A percentile compares a stretch with the other conserved stretches of the same genome.
Evolutionary conservation across 352 stramenopile species (phyloP).

Genomic region (Phytophthora macrochlamydospora): DNA sequence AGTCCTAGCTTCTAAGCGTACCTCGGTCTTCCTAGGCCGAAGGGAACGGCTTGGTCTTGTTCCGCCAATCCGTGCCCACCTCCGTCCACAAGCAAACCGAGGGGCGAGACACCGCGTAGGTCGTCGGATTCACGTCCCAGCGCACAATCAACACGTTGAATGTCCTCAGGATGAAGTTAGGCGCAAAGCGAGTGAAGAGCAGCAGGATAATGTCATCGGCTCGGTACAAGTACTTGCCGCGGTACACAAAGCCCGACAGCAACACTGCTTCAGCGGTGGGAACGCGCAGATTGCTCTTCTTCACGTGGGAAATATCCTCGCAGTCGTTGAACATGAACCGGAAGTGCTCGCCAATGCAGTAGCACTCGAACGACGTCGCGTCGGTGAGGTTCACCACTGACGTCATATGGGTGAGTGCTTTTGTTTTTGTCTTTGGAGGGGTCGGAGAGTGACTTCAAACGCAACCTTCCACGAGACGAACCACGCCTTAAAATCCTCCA

Average conservation of each 20-base stretch:
- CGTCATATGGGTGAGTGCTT: conserved; percentile 16
- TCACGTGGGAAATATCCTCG: conserved; percentile 37
- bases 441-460: conserved; percentile 27
- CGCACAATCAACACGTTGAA: conserved; percentile 47
- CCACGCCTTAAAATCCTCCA: conserved; percentile 20
- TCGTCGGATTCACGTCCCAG: conserved; percentile 36
- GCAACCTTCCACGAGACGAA: conserved; percentile 33
- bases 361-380: conserved; percentile 37
- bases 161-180: conserved; percentile 33
- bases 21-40: too few relatives aligned
- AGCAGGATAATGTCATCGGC: conserved; percentile 36
- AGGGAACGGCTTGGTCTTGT: conserved; percentile 41
- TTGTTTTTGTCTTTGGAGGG: conserved; percentile 27
- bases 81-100: conserved; percentile 44
- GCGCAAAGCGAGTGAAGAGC: conserved; percentile 33
- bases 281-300: conserved; percentile 25
- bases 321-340: conserved; percentile 42
- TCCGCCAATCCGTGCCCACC: conserved; percentile 37
- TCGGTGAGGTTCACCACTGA: conserved; percentile 30
- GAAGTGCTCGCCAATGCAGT: conserved; percentile 39
- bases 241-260: conserved; percentile 37
- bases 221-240: conserved; percentile 34
- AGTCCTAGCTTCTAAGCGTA: too few relatives aligned
- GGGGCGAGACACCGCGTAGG: conserved; percentile 34
- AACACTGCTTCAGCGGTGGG: conserved; percentile 30